A percentile compares a stretch with the other conserved stretches of the same genome.
Evolutionary conservation across 164 flowering plant genomes (phyloP).

Genomic region (Amborella trichopoda): DNA sequence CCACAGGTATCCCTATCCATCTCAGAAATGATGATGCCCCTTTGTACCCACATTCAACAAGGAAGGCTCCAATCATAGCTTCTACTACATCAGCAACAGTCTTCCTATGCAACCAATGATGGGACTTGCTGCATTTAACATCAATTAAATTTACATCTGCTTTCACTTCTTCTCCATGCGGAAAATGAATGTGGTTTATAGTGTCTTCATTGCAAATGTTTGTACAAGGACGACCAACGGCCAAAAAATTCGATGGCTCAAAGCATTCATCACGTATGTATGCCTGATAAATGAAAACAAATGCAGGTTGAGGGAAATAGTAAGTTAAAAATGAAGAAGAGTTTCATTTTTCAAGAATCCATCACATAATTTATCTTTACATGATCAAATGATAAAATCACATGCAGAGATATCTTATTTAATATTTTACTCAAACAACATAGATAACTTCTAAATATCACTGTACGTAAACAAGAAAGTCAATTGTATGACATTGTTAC

Average conservation of each 20-base stretch:
- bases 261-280: conserved; percentile 83
- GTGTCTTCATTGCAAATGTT: conserved; percentile 39
- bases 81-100: conserved; percentile 91
- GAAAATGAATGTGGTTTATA: conserved; percentile 32
- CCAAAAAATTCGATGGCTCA: conserved; percentile 59
- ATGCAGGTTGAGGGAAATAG: too few relatives aligned
- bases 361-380: too few relatives aligned
- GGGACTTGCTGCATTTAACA: conserved; percentile 51
- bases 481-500: too few relatives aligned
- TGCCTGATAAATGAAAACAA: conserved; percentile 30
- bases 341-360: too few relatives aligned
- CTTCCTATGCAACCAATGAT: conserved; percentile 73
- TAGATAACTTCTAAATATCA: too few relatives aligned
- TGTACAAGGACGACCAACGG: conserved; percentile 68
- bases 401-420: too few relatives aligned
- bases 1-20: conserved; percentile 77
- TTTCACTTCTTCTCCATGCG: background rate
- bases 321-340: too few relatives aligned
- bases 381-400: too few relatives aligned
- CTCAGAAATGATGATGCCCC: conserved; percentile 78
- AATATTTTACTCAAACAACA: too few relatives aligned
- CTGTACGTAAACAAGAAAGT: too few relatives aligned
- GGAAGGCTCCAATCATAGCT: conserved; percentile 82
- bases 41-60: conserved; percentile 89
- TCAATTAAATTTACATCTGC: conserved; percentile 11